These are phyloP conservation scores for Anthoceros angustus DNA, from an alignment of 225 moss, liverwort and hornwort genomes.

Conservation along the genomic window DNA sequence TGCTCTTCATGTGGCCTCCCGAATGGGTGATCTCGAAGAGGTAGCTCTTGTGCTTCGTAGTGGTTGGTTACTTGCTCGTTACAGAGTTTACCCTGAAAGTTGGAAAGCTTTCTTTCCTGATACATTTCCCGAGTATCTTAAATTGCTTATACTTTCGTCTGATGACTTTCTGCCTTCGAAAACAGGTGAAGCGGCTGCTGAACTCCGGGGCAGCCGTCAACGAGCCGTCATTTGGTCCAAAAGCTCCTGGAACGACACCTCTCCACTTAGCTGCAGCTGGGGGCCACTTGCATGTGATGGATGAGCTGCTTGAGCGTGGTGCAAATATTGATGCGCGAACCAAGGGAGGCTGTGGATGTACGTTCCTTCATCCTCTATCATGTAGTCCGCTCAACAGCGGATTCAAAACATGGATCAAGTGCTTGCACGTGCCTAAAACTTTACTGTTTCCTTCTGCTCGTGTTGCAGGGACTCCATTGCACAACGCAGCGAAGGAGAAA, in stretches of 20 bases:
- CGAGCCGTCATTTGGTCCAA: constrained; percentile 63
- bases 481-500: constrained; percentile 76
- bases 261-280: constrained; percentile 76
- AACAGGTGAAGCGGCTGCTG: constrained; percentile 58
- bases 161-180: background rate
- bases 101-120: background rate
- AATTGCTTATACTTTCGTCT: background rate
- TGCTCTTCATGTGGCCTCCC: constrained; percentile 69
- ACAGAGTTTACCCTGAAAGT: background rate
- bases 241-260: constrained; percentile 69
- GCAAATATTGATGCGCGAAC: constrained; percentile 86
- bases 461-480: constrained; percentile 70
- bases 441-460: background rate
- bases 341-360: constrained; percentile 82
- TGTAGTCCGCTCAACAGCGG: background rate
- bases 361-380: constrained; percentile 11
- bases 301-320: constrained; percentile 68
- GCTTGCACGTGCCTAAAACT: background rate
- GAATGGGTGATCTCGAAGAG: constrained; percentile 66
- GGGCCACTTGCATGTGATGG: constrained; percentile 72
- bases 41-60: constrained; percentile 11
- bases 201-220: constrained; percentile 66
- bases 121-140: background rate
- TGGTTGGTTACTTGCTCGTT: background rate
- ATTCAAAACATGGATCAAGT: background rate